phyloP scores from a whole-genome alignment of 2,329 filamentous ascomycete species.

The Knoxdaviesia proteae region DNA sequence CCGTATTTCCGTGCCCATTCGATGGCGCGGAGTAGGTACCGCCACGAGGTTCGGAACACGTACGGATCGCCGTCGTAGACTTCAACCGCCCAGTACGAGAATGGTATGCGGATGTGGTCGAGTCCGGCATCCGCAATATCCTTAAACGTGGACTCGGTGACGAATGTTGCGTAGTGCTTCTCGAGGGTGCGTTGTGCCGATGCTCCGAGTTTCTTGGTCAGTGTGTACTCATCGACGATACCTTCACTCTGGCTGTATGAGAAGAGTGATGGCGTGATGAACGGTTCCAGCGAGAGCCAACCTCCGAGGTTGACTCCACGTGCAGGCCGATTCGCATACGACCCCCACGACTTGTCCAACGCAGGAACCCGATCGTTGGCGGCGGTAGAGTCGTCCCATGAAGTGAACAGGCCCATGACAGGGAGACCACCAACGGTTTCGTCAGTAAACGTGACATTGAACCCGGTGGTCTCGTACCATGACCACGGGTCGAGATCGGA shows the following conservation, averaged over 20 bases:
- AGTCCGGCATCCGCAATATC: constrained; percentile 75
- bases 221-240: constrained; percentile 75
- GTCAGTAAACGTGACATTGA: constrained; percentile 86
- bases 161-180: constrained; percentile 75
- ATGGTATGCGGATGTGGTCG: constrained; percentile 92
- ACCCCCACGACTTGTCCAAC: constrained; percentile 52
- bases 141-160: constrained; percentile 64
- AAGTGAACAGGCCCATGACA: constrained; percentile 68
- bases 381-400: constrained; percentile 64
- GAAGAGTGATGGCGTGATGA: constrained; percentile 88
- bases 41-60: constrained; percentile 69
- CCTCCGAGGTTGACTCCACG: constrained; percentile 84
- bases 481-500: constrained; percentile 73
- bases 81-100: constrained; percentile 82
- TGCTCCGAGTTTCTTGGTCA: constrained; percentile 49
- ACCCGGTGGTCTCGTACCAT: constrained; percentile 77
- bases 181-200: constrained; percentile 50
- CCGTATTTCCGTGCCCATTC: constrained; percentile 90
- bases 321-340: constrained; percentile 60
- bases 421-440: constrained; percentile 70
- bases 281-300: constrained; percentile 85
- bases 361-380: constrained; percentile 67
- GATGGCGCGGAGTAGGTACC: constrained; percentile 78
- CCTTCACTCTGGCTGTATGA: constrained; percentile 37
- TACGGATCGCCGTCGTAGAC: constrained; percentile 78